A percentile compares a stretch with the other conserved stretches of the same genome.
phyloP scores from a whole-genome alignment of 225 moss, liverwort and hornwort genomes.

The Polytrichum commune region DNA sequence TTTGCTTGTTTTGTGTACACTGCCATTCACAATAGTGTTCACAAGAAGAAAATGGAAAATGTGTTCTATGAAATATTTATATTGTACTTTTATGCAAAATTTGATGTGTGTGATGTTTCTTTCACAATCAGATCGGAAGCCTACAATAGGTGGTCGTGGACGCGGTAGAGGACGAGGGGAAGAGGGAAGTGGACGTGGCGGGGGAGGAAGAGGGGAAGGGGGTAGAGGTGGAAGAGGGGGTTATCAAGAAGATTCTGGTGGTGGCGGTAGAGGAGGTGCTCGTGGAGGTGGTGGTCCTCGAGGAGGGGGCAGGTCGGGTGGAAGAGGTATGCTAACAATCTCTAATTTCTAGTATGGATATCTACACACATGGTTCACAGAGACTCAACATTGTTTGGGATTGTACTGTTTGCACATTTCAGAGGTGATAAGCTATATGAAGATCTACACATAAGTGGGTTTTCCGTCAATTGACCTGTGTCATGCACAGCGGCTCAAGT shows the following conservation, averaged over 20 bases:
- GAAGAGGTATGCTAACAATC: slow-evolving; percentile 54
- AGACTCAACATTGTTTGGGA: neutral
- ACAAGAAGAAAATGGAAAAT: too few relatives aligned
- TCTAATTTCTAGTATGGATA: neutral
- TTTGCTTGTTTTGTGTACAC: neutral
- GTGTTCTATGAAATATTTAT: too few relatives aligned
- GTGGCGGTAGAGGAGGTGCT: slow-evolving; percentile 59
- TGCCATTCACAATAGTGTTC: neutral
- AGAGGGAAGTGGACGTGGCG: slow-evolving; percentile 53
- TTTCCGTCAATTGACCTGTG: neutral
- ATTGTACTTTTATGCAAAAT: neutral
- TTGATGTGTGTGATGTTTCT: neutral
- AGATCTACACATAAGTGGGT: neutral
- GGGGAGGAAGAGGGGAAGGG: slow-evolving; percentile 57
- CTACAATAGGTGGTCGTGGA: slow-evolving; percentile 60
- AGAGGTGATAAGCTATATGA: neutral
- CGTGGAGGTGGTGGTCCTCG: slow-evolving; percentile 69
- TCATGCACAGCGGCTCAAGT: neutral
- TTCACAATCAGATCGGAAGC: slow-evolving; percentile 60
- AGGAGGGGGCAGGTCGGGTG: slow-evolving; percentile 64
- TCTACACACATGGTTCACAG: neutral
- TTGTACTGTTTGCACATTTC: neutral
- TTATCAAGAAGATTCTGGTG: slow-evolving; percentile 62
- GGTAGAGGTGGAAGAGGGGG: slow-evolving; percentile 62
- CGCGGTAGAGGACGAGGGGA: slow-evolving; percentile 80